Evolutionary conservation across 2,329 filamentous ascomycete genomes (phyloP).

Genomic region (Fusarium lateritium): DNA sequence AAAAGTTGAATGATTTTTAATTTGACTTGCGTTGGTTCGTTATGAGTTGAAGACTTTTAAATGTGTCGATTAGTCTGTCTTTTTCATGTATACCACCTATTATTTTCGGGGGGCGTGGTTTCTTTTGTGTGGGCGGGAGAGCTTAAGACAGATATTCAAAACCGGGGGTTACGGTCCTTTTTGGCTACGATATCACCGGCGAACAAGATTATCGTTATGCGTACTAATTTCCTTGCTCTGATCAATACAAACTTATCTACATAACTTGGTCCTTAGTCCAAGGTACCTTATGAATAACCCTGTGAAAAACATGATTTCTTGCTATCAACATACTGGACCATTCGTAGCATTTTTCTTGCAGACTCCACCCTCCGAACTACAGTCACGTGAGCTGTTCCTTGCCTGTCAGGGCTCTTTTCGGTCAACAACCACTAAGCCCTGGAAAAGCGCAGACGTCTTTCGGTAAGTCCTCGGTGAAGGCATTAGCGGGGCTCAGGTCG

Average conservation of each 20-base stretch:
- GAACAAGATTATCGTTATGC: conserved; percentile 48
- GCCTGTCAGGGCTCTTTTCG: conserved; percentile 27
- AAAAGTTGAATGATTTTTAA: conserved; percentile 62
- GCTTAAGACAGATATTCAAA: conserved; percentile 40
- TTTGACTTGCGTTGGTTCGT: conserved; percentile 31
- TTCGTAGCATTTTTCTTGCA: neutral
- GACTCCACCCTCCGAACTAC: neutral
- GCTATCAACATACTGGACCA: neutral
- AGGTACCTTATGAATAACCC: neutral
- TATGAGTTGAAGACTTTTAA: conserved; percentile 47
- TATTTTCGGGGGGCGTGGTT: conserved; percentile 31
- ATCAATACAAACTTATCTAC: conserved; percentile 33
- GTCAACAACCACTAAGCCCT: conserved; percentile 9
- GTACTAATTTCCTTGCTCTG: conserved; percentile 43
- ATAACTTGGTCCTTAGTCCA: neutral
- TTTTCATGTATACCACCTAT: conserved; percentile 46
- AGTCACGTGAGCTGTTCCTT: conserved; percentile 7
- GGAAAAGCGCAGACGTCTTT: neutral
- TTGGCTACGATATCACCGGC: conserved; percentile 52
- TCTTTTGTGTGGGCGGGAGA: conserved; percentile 43
- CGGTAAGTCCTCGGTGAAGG: conserved; percentile 32
- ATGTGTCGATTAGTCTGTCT: conserved; percentile 40
- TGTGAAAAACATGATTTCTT: neutral
- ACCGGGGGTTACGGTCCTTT: conserved; percentile 44
- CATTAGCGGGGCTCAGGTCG: neutral